Base-by-base conservation (phyloP, 164 flowering plant species). In the Chimonanthus salicifolius region DNA sequence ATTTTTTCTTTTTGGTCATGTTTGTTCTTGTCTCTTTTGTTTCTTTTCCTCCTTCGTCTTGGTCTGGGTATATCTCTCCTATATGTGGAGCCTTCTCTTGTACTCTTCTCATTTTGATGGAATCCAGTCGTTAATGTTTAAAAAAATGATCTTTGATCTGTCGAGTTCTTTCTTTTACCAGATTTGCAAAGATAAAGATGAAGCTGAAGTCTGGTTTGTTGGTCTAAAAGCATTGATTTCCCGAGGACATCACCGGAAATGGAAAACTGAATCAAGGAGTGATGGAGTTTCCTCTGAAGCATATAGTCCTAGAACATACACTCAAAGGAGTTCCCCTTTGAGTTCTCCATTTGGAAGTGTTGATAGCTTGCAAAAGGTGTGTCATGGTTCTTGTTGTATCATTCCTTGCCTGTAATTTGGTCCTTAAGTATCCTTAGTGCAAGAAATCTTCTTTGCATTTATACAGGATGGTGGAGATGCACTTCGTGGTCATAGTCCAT, bases 111-210 rank as follows among this genome's bases (percentile, higher is more conserved):
- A 33, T 33, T 33, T 33, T 33, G 2, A 33, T 33, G 33, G 33
- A 33, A 33, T 33, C 33, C 33, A 33, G 33, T 33, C 33, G 1
- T 33, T 33, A 33, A 33, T 33, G 33, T 33, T 33, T 1, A 33
- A 33, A 1, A 33, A 33, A 33, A 33, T 33, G 33, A 33, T 33
- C 49, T 72, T 43, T 47, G 68, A 73, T 50, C 49, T 71, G 68
- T 21, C 72, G 54, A 47, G 58, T 47, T 21, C 64, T 75, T 47
- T 44, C 72, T 58, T 75, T 62, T 7, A 47, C 72, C 78, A 95
- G 99, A 95, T 95, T 50, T 95, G 99, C 87, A 95, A 95, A 84
- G 99, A 95, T 82, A 95, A 95, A 87, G 99, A 95, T 87, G 99
- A 93, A 86, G 97, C 99, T 80, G 99, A 95, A 82, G 92, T 88